Base-by-base conservation (phyloP, 495 filamentous ascomycete genomes). In the Cercophora samala region DNA sequence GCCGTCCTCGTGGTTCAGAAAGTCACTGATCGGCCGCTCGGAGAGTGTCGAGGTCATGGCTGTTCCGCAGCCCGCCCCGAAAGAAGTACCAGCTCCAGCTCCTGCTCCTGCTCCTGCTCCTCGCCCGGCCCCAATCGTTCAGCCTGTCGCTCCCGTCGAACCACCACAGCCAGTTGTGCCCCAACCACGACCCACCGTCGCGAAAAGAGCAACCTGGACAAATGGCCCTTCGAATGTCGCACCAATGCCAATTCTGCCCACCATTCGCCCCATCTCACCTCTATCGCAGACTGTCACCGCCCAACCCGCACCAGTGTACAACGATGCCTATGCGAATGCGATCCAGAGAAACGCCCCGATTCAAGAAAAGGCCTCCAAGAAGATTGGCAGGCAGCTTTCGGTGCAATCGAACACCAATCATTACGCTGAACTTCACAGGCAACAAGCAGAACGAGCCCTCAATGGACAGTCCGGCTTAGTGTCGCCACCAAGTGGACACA, bases 211-310 rank as follows among this genome's bases (percentile, higher is more conserved):
- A 15, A 97, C 93, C 18, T 97, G 93, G 93, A 85, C 84, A n/a
- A 90, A 90, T 75, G 89, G 89, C 6, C 83, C 83, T 18, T 87
- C 89, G 5, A 96, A 91, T 74, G 91, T 89, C 32, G 94, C 95
- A 53, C 96, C 96, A 5, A 99, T 99, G 89, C 95, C 93, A 21
- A 99, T 99, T 67, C 82, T 99, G 52, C 96, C 96, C 21, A 97
- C 96, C 6, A 98, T 99, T 62, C 88, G 91, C 58, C 96, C 96
- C 21, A 92, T 98, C 22, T 97, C 95, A 8, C 95, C 95, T 22
- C 76, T 99, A 53, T 96, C 93, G 4, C 92, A 96, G 75, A 88
- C 91, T 19, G 92, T 97, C 22, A 97, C 91, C 29, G 96, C 94
- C 1, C 93, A 97, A 78, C 93, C 91, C 46, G 74, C 78, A 4